Conservation (phyloP, 129 eudicot genomes). For the Solidago caesia region DNA sequence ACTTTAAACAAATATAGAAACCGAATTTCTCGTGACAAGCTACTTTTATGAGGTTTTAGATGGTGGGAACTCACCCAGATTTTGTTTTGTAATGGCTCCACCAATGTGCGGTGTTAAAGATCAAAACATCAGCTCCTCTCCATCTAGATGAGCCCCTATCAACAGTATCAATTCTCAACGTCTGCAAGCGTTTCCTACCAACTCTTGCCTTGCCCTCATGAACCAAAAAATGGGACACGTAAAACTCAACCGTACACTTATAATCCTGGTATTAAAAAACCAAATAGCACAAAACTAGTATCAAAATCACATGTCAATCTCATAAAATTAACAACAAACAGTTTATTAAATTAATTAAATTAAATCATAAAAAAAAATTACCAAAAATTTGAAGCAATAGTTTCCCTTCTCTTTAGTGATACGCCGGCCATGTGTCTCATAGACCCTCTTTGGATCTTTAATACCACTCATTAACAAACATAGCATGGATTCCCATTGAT, state of each 20-base stretch:
- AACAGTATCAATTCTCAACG: slow-evolving; percentile 79
- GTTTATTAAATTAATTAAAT: neutral
- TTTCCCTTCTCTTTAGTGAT: slow-evolving; percentile 80
- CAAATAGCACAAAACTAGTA: neutral
- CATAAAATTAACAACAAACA: neutral
- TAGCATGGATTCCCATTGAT: slow-evolving; percentile 97
- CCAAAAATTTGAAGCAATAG: slow-evolving; percentile 84
- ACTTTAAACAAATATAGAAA: neutral
- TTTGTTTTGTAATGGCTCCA: slow-evolving; percentile 89
- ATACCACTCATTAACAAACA: slow-evolving; percentile 80
- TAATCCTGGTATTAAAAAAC: slow-evolving; percentile 53
- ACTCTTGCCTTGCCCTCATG: slow-evolving; percentile 91
- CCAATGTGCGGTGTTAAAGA: slow-evolving; percentile 97
- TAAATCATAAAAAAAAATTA: slow-evolving; percentile 10
- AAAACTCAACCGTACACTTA: slow-evolving; percentile 89
- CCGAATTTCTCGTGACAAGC: neutral
- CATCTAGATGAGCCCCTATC: slow-evolving; percentile 90
- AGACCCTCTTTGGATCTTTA: slow-evolving; percentile 81
- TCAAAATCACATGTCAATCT: neutral
- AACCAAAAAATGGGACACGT: slow-evolving; percentile 84
- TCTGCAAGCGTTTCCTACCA: slow-evolving; percentile 78
- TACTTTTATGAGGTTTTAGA: slow-evolving; percentile 7
- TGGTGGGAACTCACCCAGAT: slow-evolving; percentile 65
- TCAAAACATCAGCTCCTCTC: slow-evolving; percentile 90
- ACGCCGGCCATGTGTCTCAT: slow-evolving; percentile 71